Percentiles rank a stretch among this genome's conserved stretches.
Conservation (phyloP, 345 rosid species). For the Luvunga scandens region DNA sequence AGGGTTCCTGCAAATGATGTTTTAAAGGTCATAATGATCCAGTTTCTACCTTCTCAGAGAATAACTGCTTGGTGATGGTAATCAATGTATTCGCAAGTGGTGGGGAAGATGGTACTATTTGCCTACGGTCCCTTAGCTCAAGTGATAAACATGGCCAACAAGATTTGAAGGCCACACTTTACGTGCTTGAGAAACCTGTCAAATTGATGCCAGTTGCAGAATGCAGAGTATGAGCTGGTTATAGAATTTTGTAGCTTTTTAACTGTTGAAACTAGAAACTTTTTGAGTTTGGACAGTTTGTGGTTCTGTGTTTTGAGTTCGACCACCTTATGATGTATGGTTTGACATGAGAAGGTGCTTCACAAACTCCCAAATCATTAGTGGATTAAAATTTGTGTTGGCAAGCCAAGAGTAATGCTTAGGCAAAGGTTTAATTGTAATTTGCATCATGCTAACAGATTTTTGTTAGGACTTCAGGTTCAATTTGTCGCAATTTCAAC, state of each 20-base stretch:
- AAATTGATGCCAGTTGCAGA: conserved; percentile 41
- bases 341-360: neutral
- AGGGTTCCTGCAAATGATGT: too few relatives aligned
- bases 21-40: conserved; percentile 52
- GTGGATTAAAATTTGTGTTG: neutral
- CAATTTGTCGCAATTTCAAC: neutral
- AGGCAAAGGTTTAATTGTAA: too few relatives aligned
- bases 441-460: neutral
- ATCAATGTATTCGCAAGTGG: conserved; percentile 55
- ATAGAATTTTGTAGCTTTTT: conserved; percentile 6
- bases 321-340: neutral
- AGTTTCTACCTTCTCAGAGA: conserved; percentile 49
- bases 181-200: conserved; percentile 58
- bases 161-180: conserved; percentile 54
- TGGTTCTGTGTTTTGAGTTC: neutral
- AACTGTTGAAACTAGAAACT: neutral
- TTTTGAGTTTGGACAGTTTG: neutral
- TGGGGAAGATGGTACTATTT: conserved; percentile 65
- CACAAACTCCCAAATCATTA: neutral
- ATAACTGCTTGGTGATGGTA: conserved; percentile 51
- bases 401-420: too few relatives aligned
- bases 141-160: conserved; percentile 50
- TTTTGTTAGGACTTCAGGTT: neutral
- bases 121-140: conserved; percentile 67
- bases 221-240: conserved; percentile 46